Conservation (phyloP, 495 filamentous ascomycete species). For the Neurospora terricola region DNA sequence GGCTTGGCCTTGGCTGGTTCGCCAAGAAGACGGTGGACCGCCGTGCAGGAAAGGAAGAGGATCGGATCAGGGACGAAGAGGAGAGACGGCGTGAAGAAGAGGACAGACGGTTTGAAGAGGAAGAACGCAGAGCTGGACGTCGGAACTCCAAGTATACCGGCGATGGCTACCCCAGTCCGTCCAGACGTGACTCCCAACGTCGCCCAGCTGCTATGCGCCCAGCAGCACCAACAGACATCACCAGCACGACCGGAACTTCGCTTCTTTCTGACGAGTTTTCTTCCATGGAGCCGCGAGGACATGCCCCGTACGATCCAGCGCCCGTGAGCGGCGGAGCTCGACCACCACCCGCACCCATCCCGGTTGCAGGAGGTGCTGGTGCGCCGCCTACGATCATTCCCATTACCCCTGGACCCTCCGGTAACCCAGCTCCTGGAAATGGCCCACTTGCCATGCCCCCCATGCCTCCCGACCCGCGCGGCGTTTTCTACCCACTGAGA, state of each 20-base stretch:
- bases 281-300: slow-evolving; percentile 26
- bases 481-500: slow-evolving; percentile 49
- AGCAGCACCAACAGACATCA: slow-evolving; percentile 24
- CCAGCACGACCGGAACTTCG: slow-evolving; percentile 16
- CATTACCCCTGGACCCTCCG: slow-evolving; percentile 8
- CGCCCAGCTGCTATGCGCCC: slow-evolving; percentile 24
- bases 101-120: slow-evolving; percentile 38
- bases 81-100: slow-evolving; percentile 48
- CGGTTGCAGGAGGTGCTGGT: neutral
- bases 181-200: slow-evolving; percentile 36
- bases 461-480: slow-evolving; percentile 45
- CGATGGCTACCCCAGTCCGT: slow-evolving; percentile 50
- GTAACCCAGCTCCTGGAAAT: slow-evolving; percentile 7
- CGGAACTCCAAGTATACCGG: slow-evolving; percentile 41
- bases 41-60: slow-evolving; percentile 52
- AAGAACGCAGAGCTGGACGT: slow-evolving; percentile 32
- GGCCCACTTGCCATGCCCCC: slow-evolving; percentile 34
- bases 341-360: neutral
- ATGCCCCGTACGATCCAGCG: slow-evolving; percentile 20
- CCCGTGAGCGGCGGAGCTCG: slow-evolving; percentile 10
- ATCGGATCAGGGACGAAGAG: slow-evolving; percentile 53
- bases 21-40: slow-evolving; percentile 54
- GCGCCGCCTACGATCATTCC: slow-evolving; percentile 26
- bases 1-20: slow-evolving; percentile 55
- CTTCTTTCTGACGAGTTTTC: slow-evolving; percentile 27